Evolutionary conservation across 2,329 filamentous ascomycete genomes (phyloP).

Genomic region (Penicillium sp.): DNA sequence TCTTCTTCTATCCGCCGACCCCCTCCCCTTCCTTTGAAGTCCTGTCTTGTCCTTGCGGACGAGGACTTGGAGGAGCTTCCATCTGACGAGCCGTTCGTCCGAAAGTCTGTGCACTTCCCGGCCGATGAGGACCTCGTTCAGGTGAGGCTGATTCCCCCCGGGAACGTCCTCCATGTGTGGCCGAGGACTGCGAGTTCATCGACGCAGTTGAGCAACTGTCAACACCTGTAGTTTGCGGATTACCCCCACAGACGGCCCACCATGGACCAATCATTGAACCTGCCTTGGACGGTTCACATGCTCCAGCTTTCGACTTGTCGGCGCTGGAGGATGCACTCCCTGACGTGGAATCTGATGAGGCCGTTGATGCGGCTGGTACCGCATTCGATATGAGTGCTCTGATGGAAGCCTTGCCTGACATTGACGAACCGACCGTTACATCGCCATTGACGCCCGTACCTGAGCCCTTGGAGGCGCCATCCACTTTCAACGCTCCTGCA

Average conservation of each 20-base stretch:
- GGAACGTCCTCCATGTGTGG: neutral
- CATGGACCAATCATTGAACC: no score
- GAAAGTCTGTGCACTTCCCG: slow-evolving; percentile 2
- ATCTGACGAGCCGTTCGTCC: neutral
- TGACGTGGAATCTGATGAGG: no score
- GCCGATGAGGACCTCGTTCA: neutral
- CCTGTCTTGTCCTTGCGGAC: neutral
- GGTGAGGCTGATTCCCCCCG: neutral
- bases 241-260: no score
- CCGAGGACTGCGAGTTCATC: no score
- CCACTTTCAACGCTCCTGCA: neutral
- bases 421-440: neutral
- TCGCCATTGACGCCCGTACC: neutral
- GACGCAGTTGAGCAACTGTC: no score
- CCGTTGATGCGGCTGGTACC: no score
- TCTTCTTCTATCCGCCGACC: no score
- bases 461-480: neutral
- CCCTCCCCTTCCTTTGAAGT: neutral
- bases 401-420: neutral
- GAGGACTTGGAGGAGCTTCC: neutral
- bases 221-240: no score
- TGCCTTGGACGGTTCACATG: no score
- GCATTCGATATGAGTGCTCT: neutral
- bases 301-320: no score
- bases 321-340: no score